Conservation (phyloP, 495 filamentous ascomycete genomes). For the Terfezia boudieri region DNA sequence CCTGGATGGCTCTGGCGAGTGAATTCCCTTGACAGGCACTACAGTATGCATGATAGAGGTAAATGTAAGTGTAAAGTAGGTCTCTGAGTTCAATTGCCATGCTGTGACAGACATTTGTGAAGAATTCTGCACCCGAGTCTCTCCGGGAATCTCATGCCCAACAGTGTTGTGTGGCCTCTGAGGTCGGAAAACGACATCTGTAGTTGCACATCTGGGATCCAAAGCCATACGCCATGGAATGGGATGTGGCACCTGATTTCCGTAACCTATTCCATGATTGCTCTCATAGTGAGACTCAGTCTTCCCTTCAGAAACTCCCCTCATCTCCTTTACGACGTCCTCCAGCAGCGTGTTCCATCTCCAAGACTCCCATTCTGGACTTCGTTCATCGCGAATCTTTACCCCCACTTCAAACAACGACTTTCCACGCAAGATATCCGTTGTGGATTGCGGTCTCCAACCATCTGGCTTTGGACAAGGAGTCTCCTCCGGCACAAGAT, state of each 20-base stretch:
- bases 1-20: slow-evolving; percentile 10
- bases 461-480: not conserved
- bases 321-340: slow-evolving; percentile 1
- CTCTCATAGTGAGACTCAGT: not conserved
- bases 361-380: slow-evolving; percentile 32
- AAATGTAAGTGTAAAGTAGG: slow-evolving; percentile 44
- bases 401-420: too few species aligned
- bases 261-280: not conserved
- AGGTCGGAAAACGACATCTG: not conserved
- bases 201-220: slow-evolving; percentile 8
- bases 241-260: slow-evolving; percentile 2
- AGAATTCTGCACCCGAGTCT: slow-evolving; percentile 19
- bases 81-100: slow-evolving; percentile 35
- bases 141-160: too few species aligned
- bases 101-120: slow-evolving; percentile 47
- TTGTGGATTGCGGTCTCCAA: not conserved
- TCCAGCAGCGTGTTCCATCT: slow-evolving; percentile 20
- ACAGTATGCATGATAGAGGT: slow-evolving; percentile 24
- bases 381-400: slow-evolving; percentile 1
- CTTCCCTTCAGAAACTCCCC: not conserved
- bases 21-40: not conserved
- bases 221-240: slow-evolving; percentile 9
- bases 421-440: not conserved
- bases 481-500: slow-evolving; percentile 19
- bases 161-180: not conserved